These are phyloP conservation scores for Candida sp. DNA, from an alignment of 1,139 yeast genomes.

Conservation along the genomic window DNA sequence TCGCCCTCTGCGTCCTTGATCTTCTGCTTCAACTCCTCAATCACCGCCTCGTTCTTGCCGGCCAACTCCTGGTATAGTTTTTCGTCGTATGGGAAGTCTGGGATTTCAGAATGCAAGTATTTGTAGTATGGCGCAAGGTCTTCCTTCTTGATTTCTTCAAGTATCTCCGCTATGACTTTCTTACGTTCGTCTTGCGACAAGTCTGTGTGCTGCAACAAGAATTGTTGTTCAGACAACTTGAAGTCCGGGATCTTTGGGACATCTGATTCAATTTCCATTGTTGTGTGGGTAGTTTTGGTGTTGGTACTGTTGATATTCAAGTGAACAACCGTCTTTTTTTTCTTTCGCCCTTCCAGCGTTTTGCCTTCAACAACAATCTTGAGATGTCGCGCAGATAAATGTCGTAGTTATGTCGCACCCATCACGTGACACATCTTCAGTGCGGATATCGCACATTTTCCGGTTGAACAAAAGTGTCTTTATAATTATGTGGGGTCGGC, in stretches of 20 bases:
- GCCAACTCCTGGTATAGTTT: conserved; percentile 52
- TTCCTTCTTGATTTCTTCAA: conserved; percentile 58
- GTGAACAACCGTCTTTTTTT: background rate
- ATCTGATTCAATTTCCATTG: conserved; percentile 47
- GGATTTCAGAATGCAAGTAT: conserved; percentile 59
- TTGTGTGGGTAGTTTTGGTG: background rate
- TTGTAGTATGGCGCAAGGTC: conserved; percentile 87
- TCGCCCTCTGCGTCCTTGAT: conserved; percentile 81
- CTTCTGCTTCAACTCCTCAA: conserved; percentile 60
- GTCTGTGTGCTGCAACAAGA: conserved; percentile 50
- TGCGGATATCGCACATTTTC: conserved; percentile 1
- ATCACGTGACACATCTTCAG: background rate
- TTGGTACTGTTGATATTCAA: background rate
- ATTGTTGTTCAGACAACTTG: conserved; percentile 77
- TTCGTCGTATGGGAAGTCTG: conserved; percentile 62
- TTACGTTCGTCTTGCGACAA: conserved; percentile 33
- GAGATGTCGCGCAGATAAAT: background rate
- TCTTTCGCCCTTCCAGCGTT: background rate
- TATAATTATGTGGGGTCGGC: conserved; percentile 1
- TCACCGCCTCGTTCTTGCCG: conserved; percentile 57
- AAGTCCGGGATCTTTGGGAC: conserved; percentile 78
- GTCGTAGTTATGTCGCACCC: background rate
- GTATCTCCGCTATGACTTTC: conserved; percentile 49
- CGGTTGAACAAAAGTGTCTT: background rate
- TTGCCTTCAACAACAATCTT: background rate